Base-by-base conservation (phyloP, 192 early-diverging fungal genomes). In the Linnemannia elongata region DNA sequence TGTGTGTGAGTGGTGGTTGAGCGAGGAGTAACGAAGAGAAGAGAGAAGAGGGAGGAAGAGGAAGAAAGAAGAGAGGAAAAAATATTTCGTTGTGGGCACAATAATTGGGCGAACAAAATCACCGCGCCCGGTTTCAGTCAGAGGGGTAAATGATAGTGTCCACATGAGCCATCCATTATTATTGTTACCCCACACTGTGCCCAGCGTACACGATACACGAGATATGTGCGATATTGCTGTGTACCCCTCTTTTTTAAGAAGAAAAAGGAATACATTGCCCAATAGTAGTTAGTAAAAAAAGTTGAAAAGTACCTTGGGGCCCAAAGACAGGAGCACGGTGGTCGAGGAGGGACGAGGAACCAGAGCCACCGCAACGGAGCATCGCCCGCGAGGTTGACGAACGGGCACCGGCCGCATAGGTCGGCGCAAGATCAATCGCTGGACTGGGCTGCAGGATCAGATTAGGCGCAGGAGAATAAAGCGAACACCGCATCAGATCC, bases 381-480 rank as follows among this genome's bases (percentile, higher is more conserved):
- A 49, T 69, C 9, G 45, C 33, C 20, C 35, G 78, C 10, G 70
- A 72, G n/a, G 20, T 79, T 52, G 78, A 79, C 27, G 55, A 18
- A 20, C 78, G 78, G 12, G 52, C 54, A 45, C 70, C 79, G 1
- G 73, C 55, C 18, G 41, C 83, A 74, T 72, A 73, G 3, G 12
- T 30, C 20, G 74, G 71, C 0, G 75, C 55, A 20, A 81, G 49
- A 44, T 86, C 78, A 74, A 77, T 49, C 7, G 54, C 69, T 2
- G 83, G 83, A 24, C 78, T 77, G 4, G 83, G 77, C 36, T 86
- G 83, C 36, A 86, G 57, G 35, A 86, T 80, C 69, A 77, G 74
- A 33, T 86, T 86, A 15, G 83, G 79, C 4, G 83, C 83, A 38
- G 83, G 83, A 27, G 83, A 86, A 38, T 79, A 79, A 47, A 70